phyloP scores from a whole-genome alignment of 106 monocot genomes.

The Platanthera zijinensis region DNA sequence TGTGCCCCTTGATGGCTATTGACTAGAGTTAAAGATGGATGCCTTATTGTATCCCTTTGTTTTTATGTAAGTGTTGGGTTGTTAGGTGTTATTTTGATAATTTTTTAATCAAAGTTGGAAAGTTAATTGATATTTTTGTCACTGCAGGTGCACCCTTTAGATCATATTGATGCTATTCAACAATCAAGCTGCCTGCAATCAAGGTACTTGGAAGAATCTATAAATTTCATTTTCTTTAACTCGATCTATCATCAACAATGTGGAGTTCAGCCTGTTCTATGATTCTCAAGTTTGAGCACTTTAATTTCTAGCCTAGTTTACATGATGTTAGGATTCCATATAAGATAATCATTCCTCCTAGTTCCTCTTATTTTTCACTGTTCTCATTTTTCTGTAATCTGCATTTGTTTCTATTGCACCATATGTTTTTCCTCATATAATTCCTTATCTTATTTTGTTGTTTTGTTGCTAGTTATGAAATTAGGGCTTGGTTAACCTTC shows the following conservation, averaged over 20 bases:
- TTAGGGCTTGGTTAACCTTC: neutral
- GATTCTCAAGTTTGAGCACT: neutral
- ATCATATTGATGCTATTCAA: constrained; percentile 84
- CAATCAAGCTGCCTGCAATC: constrained; percentile 58
- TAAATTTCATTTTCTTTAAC: neutral
- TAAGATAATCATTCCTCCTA: neutral
- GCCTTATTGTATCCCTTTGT: neutral
- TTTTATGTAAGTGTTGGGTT: neutral
- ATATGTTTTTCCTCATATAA: neutral
- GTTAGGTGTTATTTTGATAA: neutral
- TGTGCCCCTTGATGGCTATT: neutral
- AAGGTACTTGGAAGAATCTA: constrained; percentile 36
- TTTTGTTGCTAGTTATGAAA: neutral
- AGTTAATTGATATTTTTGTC: neutral
- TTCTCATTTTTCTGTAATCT: neutral
- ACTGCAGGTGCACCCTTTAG: constrained; percentile 70
- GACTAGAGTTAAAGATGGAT: neutral
- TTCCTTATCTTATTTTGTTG: neutral
- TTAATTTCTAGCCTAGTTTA: neutral
- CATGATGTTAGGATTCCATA: neutral
- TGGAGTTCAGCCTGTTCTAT: neutral
- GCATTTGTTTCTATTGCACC: neutral
- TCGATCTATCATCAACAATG: neutral
- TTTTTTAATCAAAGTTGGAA: neutral
- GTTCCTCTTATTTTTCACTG: neutral